Percentiles rank a stretch among this genome's conserved stretches.
Conservation (phyloP, 2,329 filamentous ascomycete genomes). For the Fusarium secorum region DNA sequence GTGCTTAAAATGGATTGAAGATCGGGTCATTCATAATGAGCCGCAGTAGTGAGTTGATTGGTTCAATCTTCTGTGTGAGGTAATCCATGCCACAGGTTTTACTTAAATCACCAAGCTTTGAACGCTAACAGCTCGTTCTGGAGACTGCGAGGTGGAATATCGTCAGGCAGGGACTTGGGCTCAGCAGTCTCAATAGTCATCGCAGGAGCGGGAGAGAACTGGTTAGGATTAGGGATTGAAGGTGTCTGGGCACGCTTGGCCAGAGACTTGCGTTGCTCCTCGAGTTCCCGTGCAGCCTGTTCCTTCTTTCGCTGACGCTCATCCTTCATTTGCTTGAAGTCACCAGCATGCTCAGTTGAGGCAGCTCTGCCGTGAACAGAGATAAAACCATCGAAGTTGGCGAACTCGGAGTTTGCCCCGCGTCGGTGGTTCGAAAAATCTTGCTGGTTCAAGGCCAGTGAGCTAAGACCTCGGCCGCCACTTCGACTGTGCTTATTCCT, state of each 20-base stretch:
- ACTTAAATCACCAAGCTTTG: no score
- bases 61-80: no score
- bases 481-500: slow-evolving; percentile 63
- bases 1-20: no score
- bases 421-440: slow-evolving; percentile 53
- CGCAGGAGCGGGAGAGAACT: slow-evolving; percentile 49
- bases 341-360: slow-evolving; percentile 59
- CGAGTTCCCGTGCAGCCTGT: slow-evolving; percentile 81
- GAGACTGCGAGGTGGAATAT: slow-evolving; percentile 65
- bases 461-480: slow-evolving; percentile 52
- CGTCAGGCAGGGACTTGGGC: slow-evolving; percentile 51
- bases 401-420: slow-evolving; percentile 45
- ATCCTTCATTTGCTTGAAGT: slow-evolving; percentile 63
- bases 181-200: slow-evolving; percentile 54
- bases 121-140: no score
- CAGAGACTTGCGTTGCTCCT: slow-evolving; percentile 85
- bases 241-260: slow-evolving; percentile 82
- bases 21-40: no score
- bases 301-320: slow-evolving; percentile 75
- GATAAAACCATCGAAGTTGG: slow-evolving; percentile 45
- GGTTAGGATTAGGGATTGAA: slow-evolving; percentile 76
- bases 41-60: no score
- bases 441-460: slow-evolving; percentile 46
- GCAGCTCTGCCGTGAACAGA: slow-evolving; percentile 46
- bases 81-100: no score